Evolutionary conservation across 306 rosid species (phyloP).

Genomic region (Cajanus cajan): DNA sequence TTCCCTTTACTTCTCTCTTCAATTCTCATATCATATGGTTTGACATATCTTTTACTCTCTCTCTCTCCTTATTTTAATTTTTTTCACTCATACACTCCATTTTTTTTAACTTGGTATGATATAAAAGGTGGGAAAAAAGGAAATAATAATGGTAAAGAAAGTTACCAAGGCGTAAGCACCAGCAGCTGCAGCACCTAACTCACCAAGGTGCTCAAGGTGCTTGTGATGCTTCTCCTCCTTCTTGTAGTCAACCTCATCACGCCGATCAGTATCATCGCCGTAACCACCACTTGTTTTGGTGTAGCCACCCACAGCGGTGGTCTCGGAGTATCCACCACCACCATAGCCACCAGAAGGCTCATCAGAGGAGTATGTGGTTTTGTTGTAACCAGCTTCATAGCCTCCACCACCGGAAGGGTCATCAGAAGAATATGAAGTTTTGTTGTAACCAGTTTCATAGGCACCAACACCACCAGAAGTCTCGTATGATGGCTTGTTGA

Average conservation of each 20-base stretch:
- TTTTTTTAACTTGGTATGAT: too few species aligned
- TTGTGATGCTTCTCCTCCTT: conserved; percentile 79
- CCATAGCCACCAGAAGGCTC: conserved; percentile 18
- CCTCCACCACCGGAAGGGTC: not conserved
- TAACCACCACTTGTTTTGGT: not conserved
- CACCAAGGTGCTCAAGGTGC: conserved; percentile 52
- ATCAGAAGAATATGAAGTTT: not conserved
- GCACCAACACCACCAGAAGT: not conserved
- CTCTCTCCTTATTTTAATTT: too few species aligned
- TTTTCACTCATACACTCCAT: too few species aligned
- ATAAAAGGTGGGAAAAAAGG: not conserved
- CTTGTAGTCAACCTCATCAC: conserved; percentile 49
- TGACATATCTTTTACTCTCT: too few species aligned
- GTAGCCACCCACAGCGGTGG: not conserved
- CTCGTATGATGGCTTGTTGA: not conserved
- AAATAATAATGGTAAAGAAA: not conserved
- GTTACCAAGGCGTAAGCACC: conserved; percentile 72
- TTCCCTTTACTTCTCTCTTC: too few species aligned
- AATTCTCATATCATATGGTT: too few species aligned
- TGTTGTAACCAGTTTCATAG: conserved; percentile 1
- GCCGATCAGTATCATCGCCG: not conserved
- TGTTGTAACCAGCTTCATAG: conserved; percentile 2
- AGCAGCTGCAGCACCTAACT: conserved; percentile 50
- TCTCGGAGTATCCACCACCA: conserved; percentile 1
- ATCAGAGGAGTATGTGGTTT: not conserved